Evolutionary conservation across 441 rosid genomes (phyloP).

Genomic region (Euphorbia schlechtendalii): DNA sequence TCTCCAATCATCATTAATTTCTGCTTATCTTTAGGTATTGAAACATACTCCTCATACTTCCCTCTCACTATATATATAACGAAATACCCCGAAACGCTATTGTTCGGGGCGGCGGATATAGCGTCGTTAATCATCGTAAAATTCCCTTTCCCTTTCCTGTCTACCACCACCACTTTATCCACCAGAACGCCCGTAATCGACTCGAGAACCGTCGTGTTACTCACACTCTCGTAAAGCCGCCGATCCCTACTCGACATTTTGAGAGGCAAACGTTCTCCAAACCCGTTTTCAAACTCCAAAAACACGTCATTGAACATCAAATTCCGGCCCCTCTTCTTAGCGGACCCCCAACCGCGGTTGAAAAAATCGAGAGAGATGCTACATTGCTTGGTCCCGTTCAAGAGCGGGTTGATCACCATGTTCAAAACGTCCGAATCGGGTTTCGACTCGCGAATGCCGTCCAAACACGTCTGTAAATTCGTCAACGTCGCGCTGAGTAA

Average conservation of each 20-base stretch:
- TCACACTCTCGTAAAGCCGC: slow-evolving; percentile 20
- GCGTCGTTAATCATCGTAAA: slow-evolving; percentile 42
- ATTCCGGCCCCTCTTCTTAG: slow-evolving; percentile 4
- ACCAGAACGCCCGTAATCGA: slow-evolving; percentile 18
- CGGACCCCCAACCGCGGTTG: slow-evolving; percentile 31
- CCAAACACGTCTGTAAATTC: slow-evolving; percentile 48
- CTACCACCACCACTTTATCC: slow-evolving; percentile 39
- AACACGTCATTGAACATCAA: slow-evolving; percentile 5
- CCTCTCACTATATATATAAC: slow-evolving; percentile 42
- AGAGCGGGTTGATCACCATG: slow-evolving; percentile 15
- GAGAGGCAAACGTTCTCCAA: slow-evolving; percentile 14
- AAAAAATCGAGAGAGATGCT: slow-evolving; percentile 49
- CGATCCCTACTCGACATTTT: slow-evolving; percentile 15
- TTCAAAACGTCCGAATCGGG: slow-evolving; percentile 11
- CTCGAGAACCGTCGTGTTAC: slow-evolving; percentile 17
- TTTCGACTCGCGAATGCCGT: slow-evolving; percentile 24
- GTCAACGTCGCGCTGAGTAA: slow-evolving; percentile 56
- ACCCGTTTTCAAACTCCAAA: neutral
- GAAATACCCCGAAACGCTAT: slow-evolving; percentile 25
- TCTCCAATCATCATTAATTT: slow-evolving; percentile 41
- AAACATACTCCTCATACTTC: slow-evolving; percentile 40
- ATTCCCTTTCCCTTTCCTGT: slow-evolving; percentile 35
- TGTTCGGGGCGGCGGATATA: slow-evolving; percentile 37
- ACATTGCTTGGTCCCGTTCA: slow-evolving; percentile 31
- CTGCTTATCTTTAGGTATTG: slow-evolving; percentile 28